phyloP scores from a whole-genome alignment of 305 asterid species.

The Striga hermonthica region DNA sequence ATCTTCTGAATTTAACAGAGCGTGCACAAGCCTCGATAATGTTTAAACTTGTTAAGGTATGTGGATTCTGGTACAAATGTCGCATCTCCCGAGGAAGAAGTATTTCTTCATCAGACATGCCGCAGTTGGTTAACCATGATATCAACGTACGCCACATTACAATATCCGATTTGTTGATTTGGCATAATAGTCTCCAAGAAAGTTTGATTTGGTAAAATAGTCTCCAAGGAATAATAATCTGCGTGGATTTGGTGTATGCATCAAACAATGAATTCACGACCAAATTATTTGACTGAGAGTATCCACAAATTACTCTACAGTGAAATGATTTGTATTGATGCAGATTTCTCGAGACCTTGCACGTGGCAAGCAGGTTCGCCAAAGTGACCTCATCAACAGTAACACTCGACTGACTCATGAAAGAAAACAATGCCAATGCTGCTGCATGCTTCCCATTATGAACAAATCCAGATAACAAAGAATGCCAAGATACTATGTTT shows the following conservation, averaged over 20 bases:
- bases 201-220: conserved; percentile 50
- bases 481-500: conserved; percentile 78
- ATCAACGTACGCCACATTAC: conserved; percentile 97
- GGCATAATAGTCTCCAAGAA: too few species aligned
- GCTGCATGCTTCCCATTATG: conserved; percentile 52
- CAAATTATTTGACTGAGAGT: conserved; percentile 57
- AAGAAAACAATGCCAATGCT: conserved; percentile 51
- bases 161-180: conserved; percentile 55
- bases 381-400: conserved; percentile 70
- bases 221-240: conserved; percentile 48
- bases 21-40: conserved; percentile 81
- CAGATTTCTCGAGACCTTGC: conserved; percentile 49
- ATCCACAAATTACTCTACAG: conserved; percentile 46
- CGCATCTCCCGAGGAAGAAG: conserved; percentile 54
- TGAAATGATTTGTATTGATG: conserved; percentile 62
- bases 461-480: conserved; percentile 69
- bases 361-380: conserved; percentile 64
- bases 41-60: conserved; percentile 52
- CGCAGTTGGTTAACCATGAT: conserved; percentile 66
- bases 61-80: conserved; percentile 39
- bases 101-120: conserved; percentile 77
- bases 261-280: conserved; percentile 72
- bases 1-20: conserved; percentile 53
- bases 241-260: conserved; percentile 67
- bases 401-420: conserved; percentile 50